phyloP scores from a whole-genome alignment of 2,329 filamentous ascomycete species.

The Fusarium guadeloupense region DNA sequence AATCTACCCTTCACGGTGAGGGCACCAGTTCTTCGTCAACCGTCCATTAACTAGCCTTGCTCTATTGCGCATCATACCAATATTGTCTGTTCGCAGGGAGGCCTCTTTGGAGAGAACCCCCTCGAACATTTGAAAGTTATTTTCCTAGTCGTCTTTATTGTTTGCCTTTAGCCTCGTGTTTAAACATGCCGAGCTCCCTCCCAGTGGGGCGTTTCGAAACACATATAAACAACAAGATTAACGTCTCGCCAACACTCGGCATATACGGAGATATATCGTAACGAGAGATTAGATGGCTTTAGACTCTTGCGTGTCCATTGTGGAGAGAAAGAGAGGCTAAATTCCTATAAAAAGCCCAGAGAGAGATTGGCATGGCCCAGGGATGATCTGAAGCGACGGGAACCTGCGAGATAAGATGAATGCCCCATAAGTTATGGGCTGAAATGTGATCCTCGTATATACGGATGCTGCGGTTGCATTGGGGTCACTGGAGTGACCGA shows the following conservation, averaged over 20 bases:
- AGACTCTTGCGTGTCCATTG: not conserved
- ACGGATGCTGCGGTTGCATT: not conserved
- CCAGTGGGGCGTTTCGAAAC: not conserved
- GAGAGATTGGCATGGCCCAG: not conserved
- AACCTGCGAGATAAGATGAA: conserved; percentile 23
- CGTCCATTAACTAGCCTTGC: too few species aligned
- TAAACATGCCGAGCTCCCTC: not conserved
- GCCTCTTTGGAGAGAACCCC: too few species aligned
- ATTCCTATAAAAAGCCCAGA: not conserved
- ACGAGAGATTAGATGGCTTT: conserved; percentile 4
- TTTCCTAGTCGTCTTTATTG: too few species aligned
- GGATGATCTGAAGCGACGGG: conserved; percentile 16
- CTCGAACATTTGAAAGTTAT: too few species aligned
- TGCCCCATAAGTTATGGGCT: conserved; percentile 28
- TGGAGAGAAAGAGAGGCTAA: conserved; percentile 4
- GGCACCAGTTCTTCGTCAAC: too few species aligned
- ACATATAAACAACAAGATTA: conserved; percentile 11
- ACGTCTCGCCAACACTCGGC: conserved; percentile 1
- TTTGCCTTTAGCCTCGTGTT: not conserved
- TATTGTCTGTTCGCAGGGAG: too few species aligned
- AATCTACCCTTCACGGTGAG: too few species aligned
- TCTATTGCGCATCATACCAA: too few species aligned
- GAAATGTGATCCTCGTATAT: conserved; percentile 10
- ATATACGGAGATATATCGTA: too few species aligned
- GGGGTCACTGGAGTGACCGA: conserved; percentile 13